Evolutionary conservation across 1,284 basidiomycete species (phyloP), one percentile per base, ranked within the genome.

Genomic region (Ustilago trichophora): DNA sequence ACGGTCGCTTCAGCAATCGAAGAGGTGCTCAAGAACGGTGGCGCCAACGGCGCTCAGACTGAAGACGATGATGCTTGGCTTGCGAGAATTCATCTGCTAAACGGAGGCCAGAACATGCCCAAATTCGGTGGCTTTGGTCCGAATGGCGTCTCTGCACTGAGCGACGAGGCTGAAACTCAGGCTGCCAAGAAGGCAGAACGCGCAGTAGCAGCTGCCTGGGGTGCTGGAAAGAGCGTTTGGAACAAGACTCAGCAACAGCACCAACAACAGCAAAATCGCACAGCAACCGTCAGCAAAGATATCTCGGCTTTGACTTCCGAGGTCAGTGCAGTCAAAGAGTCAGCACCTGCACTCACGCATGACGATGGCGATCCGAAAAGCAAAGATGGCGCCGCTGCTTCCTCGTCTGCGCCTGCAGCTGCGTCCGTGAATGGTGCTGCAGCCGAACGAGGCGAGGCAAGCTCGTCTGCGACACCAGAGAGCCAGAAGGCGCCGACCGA

Each of bases 41-140:
- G 56, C 3, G 40, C 48, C 19, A 31, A 54, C n/a, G 56, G 56
- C 19, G 46, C 47, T 13, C 55, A 50, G 34, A 58, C 69, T 15
- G 69, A 64, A 24, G 59, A 63, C 35, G 70, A 77, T 43, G 65
- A 80, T 41, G 64, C 65, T 2, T 80, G 78, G 78, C 58, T 80
- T 1, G 64, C 68, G 1, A 60, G 73, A 15, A 78, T 80, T 19
- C 69, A 74, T 24, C 46, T 80, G 43, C 49, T 80, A 4, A 80
- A 80, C 41, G 77, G 77, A 3, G 78, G 75, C 6, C 64, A 75
- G 36, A 69, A 70, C 35, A 62, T 66, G 64, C 67, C 66, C 21
- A 68, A 56, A 3, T 63, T 63, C 34, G 66, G 58, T 12, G 56
- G 64, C 15, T 57, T 60, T 24, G 66, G 58, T 2, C 13, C 49